phyloP scores from a whole-genome alignment of 176 grass and related monocot genomes.

The Musa troglodytarum region DNA sequence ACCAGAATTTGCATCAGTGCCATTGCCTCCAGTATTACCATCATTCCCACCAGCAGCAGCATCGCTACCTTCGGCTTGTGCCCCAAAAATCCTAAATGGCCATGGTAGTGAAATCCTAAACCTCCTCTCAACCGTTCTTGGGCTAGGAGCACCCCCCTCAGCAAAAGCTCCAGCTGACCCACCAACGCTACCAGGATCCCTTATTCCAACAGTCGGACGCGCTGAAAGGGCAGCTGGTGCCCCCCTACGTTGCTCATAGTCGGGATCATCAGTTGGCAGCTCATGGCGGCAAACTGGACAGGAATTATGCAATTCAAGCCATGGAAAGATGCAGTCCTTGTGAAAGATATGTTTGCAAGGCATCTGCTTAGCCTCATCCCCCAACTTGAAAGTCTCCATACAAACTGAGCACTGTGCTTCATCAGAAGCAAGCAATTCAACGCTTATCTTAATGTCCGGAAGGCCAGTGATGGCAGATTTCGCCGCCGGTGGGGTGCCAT shows the following conservation, averaged over 20 bases:
- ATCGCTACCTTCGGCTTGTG: slow-evolving; percentile 32
- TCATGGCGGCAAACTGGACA: slow-evolving; percentile 88
- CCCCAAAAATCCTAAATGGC: slow-evolving; percentile 40
- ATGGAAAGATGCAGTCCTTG: slow-evolving; percentile 89
- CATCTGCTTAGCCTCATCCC: slow-evolving; percentile 58
- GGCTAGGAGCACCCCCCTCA: slow-evolving; percentile 9
- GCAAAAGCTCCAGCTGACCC: slow-evolving; percentile 1
- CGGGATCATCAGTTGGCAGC: slow-evolving; percentile 64
- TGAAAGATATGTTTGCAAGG: slow-evolving; percentile 95
- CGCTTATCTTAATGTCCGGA: slow-evolving; percentile 49
- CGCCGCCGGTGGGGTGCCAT: slow-evolving; percentile 71
- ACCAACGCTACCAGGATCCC: slow-evolving; percentile 8
- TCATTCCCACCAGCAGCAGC: slow-evolving; percentile 20
- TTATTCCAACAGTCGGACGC: not conserved
- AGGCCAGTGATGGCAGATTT: slow-evolving; percentile 65
- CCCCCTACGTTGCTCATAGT: slow-evolving; percentile 22
- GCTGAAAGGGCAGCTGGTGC: not conserved
- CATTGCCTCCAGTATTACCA: not conserved
- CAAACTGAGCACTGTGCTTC: slow-evolving; percentile 83
- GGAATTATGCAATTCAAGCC: slow-evolving; percentile 92
- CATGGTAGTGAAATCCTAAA: slow-evolving; percentile 91
- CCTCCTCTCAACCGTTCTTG: slow-evolving; percentile 58
- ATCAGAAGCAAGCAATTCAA: slow-evolving; percentile 46
- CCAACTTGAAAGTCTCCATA: slow-evolving; percentile 73
- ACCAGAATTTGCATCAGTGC: slow-evolving; percentile 17